Conservation (phyloP, 2,329 filamentous ascomycete genomes). For the Xylariaceae sp. region DNA sequence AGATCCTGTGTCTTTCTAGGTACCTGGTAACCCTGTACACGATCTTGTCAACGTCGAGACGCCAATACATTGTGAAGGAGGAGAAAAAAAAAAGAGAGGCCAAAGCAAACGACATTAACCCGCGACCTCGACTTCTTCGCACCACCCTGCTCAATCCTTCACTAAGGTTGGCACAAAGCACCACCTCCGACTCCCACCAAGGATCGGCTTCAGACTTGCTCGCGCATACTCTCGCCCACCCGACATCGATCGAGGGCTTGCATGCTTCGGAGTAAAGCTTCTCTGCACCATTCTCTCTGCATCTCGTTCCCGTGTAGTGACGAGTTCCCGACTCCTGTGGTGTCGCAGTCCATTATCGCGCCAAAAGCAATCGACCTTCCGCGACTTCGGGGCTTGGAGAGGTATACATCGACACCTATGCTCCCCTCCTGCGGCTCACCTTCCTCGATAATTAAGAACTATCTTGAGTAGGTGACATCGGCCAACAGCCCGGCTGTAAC, state of each 20-base stretch:
- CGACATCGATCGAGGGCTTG: neutral
- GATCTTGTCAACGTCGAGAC: neutral
- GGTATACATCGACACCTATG: neutral
- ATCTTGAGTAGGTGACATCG: constrained; percentile 1
- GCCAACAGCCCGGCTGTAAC: constrained; percentile 2
- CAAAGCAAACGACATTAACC: constrained; percentile 3
- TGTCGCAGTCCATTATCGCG: neutral
- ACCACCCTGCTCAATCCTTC: constrained; percentile 12
- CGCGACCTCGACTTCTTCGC: constrained; percentile 3
- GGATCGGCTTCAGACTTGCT: constrained; percentile 14
- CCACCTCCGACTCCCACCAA: neutral
- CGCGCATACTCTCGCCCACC: constrained; percentile 7
- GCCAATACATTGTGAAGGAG: neutral
- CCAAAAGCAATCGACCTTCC: neutral
- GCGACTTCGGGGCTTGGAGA: constrained; percentile 1
- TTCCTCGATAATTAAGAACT: neutral
- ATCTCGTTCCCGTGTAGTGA: constrained; percentile 1
- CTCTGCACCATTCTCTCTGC: constrained; percentile 1
- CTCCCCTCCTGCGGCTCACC: neutral
- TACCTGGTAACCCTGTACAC: neutral
- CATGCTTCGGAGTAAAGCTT: neutral
- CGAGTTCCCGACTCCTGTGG: neutral
- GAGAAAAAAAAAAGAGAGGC: neutral
- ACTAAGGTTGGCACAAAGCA: neutral
- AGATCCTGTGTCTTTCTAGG: neutral